Evolutionary conservation across 331 rosid genomes (phyloP), one percentile per base, ranked within the genome.

Genomic region (Cydonia oblonga): DNA sequence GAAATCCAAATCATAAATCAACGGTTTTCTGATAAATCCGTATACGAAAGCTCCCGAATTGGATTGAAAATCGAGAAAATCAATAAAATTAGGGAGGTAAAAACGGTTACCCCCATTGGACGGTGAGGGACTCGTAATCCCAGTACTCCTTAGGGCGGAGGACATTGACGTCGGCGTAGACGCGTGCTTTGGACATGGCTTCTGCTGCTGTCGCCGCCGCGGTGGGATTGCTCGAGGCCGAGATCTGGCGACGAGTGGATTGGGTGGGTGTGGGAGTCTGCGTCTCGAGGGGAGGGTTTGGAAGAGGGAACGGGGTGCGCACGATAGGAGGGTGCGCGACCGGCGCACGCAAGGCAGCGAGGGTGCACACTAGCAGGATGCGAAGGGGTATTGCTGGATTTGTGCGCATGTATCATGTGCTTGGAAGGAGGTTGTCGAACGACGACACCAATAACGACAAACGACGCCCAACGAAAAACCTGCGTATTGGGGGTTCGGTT

Each of bases 111-210:
- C 97, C 97, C 97, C 96, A 92, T 53, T 92, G 97, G 75, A 92
- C 87, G 80, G 91, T 73, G 85, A 92, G 93, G 83, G 97, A 83
- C 78, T 92, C 97, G 83, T 92, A 92, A 66, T 92, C 97, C 96
- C 97, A 92, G 71, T 92, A 89, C 82, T 89, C 97, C 49, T 92
- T 92, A 59, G 97, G 93, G 78, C 93, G 97, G 70, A 86, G 76
- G 76, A 87, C 96, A 78, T 92, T 92, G 80, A 92, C 42, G 49
- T 92, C 96, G 8, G 96, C 68, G 82, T 92, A 92, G 66, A 92
- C 97, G 14, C 96, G 97, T 74, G 97, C 96, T 78, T 89, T 92
- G 62, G 97, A 89, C 96, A 92, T 92, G 70, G 73, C 54, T 52
- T 49, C 54, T 16, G n/a, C 54, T 18, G 56, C 56, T 51, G 56